Base-by-base conservation (phyloP, 2,329 filamentous ascomycete species). In the Curvularia hawaiiensis region DNA sequence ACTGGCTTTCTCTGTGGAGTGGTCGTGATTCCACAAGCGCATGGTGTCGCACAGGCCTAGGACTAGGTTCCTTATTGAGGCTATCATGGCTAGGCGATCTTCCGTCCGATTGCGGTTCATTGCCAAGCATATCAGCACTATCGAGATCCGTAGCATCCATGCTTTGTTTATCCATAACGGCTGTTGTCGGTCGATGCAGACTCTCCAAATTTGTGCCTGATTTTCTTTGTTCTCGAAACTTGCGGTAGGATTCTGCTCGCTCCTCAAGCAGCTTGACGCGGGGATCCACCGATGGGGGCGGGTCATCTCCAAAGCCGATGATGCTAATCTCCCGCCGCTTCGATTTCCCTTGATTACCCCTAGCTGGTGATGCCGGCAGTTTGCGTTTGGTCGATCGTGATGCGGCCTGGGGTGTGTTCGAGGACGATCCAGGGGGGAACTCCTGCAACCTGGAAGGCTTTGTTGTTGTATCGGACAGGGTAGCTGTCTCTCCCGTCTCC, bases 241-340 rank as follows among this genome's bases (percentile, higher is more conserved):
- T 56, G 38, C 54, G 47, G 35, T 63, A n/a, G 4, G 58, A 61
- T 4, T 67, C 59, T 35, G 62, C 61, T 18, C 58, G 66, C 2
- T 63, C 49, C 20, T 49, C 35, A 8, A n/a, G 59, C 22, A 65
- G 16, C n/a, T 50, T 18, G 5, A 51, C 33, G 12, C n/a, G 24
- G 9, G 48, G 54, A 50, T 65, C 57, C 20, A 43, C 38, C 1
- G 31, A 10, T 4, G 50, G 26, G 16, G 58, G 56, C 28, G 53
- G 41, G 22, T 14, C 39, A 20, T 54, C 50, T 9, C 56, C 57
- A 28, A 71, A 70, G 2, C 51, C 41, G 1, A 67, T 56, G 30
- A 66, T 52, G 31, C 72, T 74, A 24, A 73, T 59, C 33, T 65
- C 63, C 12, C 65, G 54, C 41, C 66, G 59, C 59, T 75, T 71